These are phyloP conservation scores for Kregervanrija fluxuum DNA, from an alignment of 805 yeast genomes.

Conservation along the genomic window DNA sequence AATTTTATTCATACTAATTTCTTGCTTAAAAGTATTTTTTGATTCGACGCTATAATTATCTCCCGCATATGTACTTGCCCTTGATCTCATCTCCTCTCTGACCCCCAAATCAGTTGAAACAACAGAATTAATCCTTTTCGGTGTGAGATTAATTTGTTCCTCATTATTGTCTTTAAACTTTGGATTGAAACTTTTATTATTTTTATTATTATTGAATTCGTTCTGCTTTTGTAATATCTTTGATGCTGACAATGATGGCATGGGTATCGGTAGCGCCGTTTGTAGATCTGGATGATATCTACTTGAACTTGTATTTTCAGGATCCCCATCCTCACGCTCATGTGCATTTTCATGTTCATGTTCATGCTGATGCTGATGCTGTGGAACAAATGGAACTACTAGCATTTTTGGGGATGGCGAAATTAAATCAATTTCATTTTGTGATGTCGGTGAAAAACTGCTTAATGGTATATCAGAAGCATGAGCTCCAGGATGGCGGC, in stretches of 20 bases:
- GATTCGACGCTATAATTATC: neutral
- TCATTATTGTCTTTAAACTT: no score
- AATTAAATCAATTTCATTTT: neutral
- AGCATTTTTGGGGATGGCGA: no score
- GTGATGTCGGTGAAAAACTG: constrained; percentile 1
- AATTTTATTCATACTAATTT: constrained; percentile 2
- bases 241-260: no score
- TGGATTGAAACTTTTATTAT: neutral
- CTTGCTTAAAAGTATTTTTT: neutral
- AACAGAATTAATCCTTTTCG: neutral
- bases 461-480: constrained; percentile 3
- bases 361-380: no score
- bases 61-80: neutral
- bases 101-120: constrained; percentile 1
- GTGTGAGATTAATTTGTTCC: no score
- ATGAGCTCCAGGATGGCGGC: constrained; percentile 14
- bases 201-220: neutral
- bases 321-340: no score
- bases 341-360: no score
- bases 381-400: no score
- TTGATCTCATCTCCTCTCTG: constrained; percentile 3
- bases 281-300: no score
- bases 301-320: no score
- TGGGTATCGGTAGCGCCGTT: no score
- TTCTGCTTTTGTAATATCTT: no score